Evolutionary conservation across 768 basidiomycete genomes (phyloP).

Genomic region (Amanita molliuscula): DNA sequence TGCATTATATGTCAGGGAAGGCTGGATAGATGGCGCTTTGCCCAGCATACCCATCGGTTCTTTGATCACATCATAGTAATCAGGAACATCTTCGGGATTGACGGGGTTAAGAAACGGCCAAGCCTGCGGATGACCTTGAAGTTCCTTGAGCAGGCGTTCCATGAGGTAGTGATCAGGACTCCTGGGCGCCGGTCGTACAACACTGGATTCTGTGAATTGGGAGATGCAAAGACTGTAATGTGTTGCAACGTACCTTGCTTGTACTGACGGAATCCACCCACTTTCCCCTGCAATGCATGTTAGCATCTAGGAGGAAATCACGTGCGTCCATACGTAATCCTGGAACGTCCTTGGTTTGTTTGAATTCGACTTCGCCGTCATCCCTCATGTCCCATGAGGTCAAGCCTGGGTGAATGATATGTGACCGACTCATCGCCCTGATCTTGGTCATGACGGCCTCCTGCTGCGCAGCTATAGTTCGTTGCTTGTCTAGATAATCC

Average conservation of each 20-base stretch:
- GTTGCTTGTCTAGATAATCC: conserved; percentile 76
- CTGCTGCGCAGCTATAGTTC: conserved; percentile 70
- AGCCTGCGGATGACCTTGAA: conserved; percentile 66
- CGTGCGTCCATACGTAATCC: conserved; percentile 57
- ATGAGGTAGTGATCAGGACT: conserved; percentile 56
- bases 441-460: conserved; percentile 88
- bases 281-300: conserved; percentile 55
- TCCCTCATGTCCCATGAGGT: conserved; percentile 50
- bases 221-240: background rate
- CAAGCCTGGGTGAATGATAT: conserved; percentile 75
- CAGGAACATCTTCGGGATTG: conserved; percentile 63
- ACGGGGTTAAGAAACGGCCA: conserved; percentile 91
- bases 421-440: conserved; percentile 74
- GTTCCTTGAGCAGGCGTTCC: conserved; percentile 67
- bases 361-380: conserved; percentile 37
- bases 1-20: conserved; percentile 18
- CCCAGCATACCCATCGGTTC: conserved; percentile 78
- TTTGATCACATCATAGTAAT: conserved; percentile 86
- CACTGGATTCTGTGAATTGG: conserved; percentile 14
- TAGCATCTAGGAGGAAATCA: conserved; percentile 4
- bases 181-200: conserved; percentile 24
- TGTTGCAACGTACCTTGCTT: conserved; percentile 43
- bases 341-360: conserved; percentile 76
- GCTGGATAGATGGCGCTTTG: background rate
- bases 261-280: conserved; percentile 85